A percentile compares a stretch with the other conserved stretches of the same genome.
These are phyloP conservation scores for Corylus americana DNA, from an alignment of 306 rosid genomes.

Conservation along the genomic window DNA sequence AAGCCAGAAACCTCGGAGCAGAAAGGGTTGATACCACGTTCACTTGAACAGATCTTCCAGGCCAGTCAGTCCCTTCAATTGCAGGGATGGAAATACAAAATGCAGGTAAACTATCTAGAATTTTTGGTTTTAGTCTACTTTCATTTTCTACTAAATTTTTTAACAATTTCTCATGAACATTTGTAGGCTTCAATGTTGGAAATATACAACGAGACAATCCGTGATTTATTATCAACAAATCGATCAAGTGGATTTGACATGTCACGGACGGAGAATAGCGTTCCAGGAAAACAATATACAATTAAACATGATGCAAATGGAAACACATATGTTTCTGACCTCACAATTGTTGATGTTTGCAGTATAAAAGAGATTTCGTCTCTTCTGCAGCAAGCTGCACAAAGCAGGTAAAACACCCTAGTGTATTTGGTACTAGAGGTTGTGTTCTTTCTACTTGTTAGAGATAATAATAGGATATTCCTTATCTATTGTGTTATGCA, in stretches of 20 bases:
- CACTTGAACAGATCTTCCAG: conserved; percentile 88
- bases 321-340: conserved; percentile 81
- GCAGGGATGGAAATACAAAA: conserved; percentile 88
- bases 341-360: conserved; percentile 74
- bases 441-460: background rate
- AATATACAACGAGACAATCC: conserved; percentile 88
- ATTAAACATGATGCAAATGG: conserved; percentile 92
- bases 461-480: background rate
- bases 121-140: conserved; percentile 14
- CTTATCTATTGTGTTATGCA: background rate
- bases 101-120: conserved; percentile 60
- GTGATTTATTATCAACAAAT: conserved; percentile 72
- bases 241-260: conserved; percentile 55
- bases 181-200: conserved; percentile 83
- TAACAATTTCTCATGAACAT: background rate
- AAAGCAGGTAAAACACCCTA: conserved; percentile 61
- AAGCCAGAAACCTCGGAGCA: conserved; percentile 71
- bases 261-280: conserved; percentile 56
- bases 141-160: conserved; percentile 3
- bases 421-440: conserved; percentile 6
- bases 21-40: conserved; percentile 91
- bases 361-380: conserved; percentile 85
- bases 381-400: conserved; percentile 83
- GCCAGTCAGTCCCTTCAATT: conserved; percentile 69
- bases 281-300: conserved; percentile 70